These are phyloP conservation scores for Berberis thunbergii DNA, from an alignment of 164 flowering plant genomes.

Conservation along the genomic window DNA sequence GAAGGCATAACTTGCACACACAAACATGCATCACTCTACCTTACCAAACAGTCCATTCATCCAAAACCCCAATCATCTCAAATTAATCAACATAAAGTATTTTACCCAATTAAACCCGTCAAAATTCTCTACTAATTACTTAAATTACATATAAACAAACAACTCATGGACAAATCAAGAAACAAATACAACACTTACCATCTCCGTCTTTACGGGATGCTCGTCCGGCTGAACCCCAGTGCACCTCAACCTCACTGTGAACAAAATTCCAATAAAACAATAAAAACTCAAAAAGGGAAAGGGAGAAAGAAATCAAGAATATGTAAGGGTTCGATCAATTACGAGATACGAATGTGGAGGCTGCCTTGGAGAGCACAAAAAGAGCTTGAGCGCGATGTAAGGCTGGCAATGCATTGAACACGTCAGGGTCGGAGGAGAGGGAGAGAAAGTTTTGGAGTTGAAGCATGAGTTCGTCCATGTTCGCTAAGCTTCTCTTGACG, in stretches of 20 bases:
- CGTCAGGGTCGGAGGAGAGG: conserved; percentile 34
- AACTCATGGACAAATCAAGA: not conserved
- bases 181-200: conserved; percentile 34
- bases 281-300: not conserved
- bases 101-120: no score
- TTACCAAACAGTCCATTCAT: no score
- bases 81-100: no score
- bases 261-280: not conserved
- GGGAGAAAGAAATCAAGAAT: not conserved
- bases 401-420: conserved; percentile 51
- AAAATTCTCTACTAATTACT: not conserved
- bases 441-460: conserved; percentile 42
- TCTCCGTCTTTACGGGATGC: conserved; percentile 71
- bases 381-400: conserved; percentile 64
- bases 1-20: no score
- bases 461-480: conserved; percentile 35
- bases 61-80: no score
- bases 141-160: not conserved
- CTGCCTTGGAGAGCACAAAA: conserved; percentile 52
- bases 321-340: conserved; percentile 3
- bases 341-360: conserved; percentile 53
- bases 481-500: conserved; percentile 2
- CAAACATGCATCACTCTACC: no score
- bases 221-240: conserved; percentile 65
- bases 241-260: conserved; percentile 67